Base-by-base conservation (phyloP, 805 yeast genomes). In the Metschnikowia chrysomelidarum region DNA sequence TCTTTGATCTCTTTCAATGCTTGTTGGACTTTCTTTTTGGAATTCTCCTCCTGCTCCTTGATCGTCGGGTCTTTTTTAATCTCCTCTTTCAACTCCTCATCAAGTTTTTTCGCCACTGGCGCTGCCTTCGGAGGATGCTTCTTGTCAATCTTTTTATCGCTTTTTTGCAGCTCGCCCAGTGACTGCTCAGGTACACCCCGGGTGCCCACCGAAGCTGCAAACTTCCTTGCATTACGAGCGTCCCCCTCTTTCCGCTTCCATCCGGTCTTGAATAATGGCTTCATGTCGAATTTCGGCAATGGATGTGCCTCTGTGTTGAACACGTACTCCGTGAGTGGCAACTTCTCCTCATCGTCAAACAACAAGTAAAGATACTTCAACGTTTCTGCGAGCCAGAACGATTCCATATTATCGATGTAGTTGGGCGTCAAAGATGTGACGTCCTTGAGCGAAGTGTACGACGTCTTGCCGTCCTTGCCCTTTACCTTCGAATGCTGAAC, bases 241-340 rank as follows among this genome's bases (percentile, higher is more conserved):
- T 53, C 59, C 26, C 43, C 52, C n/a, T 38, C 32, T 26, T 50
- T 47, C 40, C 81, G 69, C 24, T 51, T 49, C 86, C 87, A 82
- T 0, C 84, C 85, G 3, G 87, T 81, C 30, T 64, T 65, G 52
- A 80, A 77, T 36, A 56, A 47, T 7, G 73, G 67, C 17, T 61
- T 65, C 65, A 71, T 59, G 17, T 71, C 73, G 40, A 87, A 75
- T 24, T 66, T 71, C n/a, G 96, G 96, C 60, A 88, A 76, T 23
- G 95, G 93, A 57, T 88, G 97, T 0, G 95, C 97, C 55, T 88
- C 96, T 2, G 96, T 87, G 62, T 87, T 89, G 69, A 86, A 87
- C 5, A 89, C 87, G 35, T 80, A 73, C 39, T 79, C 62, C 30
- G 75, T 76, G 47, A 88, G 64, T 19, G 89, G 87, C 44, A 84